A percentile compares a stretch with the other conserved stretches of the same genome.
Conservation (phyloP, 768 basidiomycete genomes). For the Termitomyces sp. region DNA sequence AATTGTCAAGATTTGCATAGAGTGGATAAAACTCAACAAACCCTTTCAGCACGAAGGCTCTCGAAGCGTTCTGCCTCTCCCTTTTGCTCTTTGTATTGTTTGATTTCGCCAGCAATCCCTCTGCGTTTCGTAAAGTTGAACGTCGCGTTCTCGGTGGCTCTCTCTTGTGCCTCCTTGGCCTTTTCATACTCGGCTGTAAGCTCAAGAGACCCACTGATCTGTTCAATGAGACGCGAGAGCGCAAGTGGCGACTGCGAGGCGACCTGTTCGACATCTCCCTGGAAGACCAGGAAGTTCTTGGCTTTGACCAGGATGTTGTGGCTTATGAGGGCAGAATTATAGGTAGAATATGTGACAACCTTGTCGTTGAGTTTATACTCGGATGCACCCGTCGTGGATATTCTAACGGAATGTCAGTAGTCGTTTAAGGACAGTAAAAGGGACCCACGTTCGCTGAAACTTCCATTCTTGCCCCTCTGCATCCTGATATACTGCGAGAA, state of each 20-base stretch:
- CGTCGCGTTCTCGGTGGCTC: constrained; percentile 91
- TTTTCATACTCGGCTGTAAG: constrained; percentile 85
- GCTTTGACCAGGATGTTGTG: constrained; percentile 99
- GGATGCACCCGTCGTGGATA: constrained; percentile 81
- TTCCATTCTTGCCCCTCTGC: constrained; percentile 75
- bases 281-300: constrained; percentile 99
- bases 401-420: constrained; percentile 42
- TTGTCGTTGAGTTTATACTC: constrained; percentile 87
- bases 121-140: constrained; percentile 93
- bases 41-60: constrained; percentile 67
- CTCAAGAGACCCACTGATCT: constrained; percentile 93
- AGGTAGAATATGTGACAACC: constrained; percentile 80
- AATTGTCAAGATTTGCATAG: constrained; percentile 2
- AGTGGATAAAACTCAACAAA: constrained; percentile 28
- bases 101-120: constrained; percentile 92
- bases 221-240: constrained; percentile 87
- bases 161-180: constrained; percentile 82
- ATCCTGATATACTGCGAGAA: constrained; percentile 87
- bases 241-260: constrained; percentile 93
- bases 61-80: constrained; percentile 89
- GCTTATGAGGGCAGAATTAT: constrained; percentile 80
- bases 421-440: neutral
- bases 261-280: constrained; percentile 97
- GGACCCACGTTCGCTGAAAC: constrained; percentile 87
- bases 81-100: constrained; percentile 97